Percentiles rank a stretch among this genome's conserved stretches.
Conservation (phyloP, 1,139 yeast species). For the Suhomyces panamericanus region DNA sequence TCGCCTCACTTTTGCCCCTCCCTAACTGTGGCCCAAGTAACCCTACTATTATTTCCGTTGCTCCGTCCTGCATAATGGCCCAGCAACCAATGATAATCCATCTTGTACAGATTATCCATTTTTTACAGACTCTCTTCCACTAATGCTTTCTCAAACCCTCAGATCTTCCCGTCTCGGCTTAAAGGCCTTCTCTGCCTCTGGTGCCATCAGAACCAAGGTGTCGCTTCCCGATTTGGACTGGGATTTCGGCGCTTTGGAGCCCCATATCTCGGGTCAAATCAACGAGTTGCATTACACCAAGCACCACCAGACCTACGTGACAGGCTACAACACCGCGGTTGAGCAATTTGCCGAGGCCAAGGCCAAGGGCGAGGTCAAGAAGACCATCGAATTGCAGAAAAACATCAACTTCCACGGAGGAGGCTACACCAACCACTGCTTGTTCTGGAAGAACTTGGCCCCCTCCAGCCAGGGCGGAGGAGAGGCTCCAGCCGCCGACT, state of each 20-base stretch:
- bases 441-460: slow-evolving; percentile 91
- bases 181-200: slow-evolving; percentile 20
- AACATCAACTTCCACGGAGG: slow-evolving; percentile 93
- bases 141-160: slow-evolving; percentile 16
- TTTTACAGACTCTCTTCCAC: neutral
- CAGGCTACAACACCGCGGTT: slow-evolving; percentile 78
- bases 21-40: neutral
- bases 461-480: slow-evolving; percentile 87
- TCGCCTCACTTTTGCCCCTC: neutral
- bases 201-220: slow-evolving; percentile 59
- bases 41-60: neutral
- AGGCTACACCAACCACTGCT: slow-evolving; percentile 83
- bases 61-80: slow-evolving; percentile 10
- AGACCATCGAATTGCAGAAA: slow-evolving; percentile 72
- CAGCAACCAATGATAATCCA: slow-evolving; percentile 10
- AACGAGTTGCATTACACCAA: slow-evolving; percentile 88
- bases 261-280: slow-evolving; percentile 84
- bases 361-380: slow-evolving; percentile 61
- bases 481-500: slow-evolving; percentile 61
- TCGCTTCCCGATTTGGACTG: slow-evolving; percentile 84
- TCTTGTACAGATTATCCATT: neutral
- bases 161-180: slow-evolving; percentile 19
- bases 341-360: slow-evolving; percentile 78
- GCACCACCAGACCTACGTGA: slow-evolving; percentile 95
- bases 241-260: slow-evolving; percentile 88